Evolutionary conservation across 495 filamentous ascomycete genomes (phyloP), one percentile per base, ranked within the genome.

Genomic region (Sordaria brevicollis): DNA sequence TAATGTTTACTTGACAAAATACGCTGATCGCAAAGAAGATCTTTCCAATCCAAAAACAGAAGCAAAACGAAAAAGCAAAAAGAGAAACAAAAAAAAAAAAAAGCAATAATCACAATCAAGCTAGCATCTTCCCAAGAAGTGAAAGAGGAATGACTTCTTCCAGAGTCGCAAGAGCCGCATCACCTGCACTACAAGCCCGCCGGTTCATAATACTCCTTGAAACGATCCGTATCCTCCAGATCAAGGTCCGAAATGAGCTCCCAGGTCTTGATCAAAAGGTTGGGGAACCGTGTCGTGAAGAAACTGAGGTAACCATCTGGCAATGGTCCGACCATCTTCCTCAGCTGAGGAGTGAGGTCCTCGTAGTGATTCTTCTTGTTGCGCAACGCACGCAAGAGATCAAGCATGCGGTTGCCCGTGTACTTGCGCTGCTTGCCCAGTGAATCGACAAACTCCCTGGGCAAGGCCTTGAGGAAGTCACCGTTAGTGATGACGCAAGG

Each of bases 281-380:
- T 90, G 29, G 94, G 93, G 76, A 98, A 98, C 67, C 87, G 83
- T 33, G 78, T 78, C 0, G 91, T 90, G 91, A 95, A 99, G 79
- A 96, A 98, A 10, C 83, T 84, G 43, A 97, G 79, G 76, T 97
- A 99, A 0, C 93, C 93, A 29, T 92, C 91, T 0, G 94, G 92
- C 73, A 97, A 76, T 5, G 89, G 81, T 1, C 93, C 94, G 68
- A 97, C 92, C 73, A 89, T 85, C 74, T 87, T 84, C 82, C 93
- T 93, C 70, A 96, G 86, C 57, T 88, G 77, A 10, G 92, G 90
- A 10, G 91, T 87, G 87, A 99, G 89, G 72, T 97, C 91, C 71
- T 97, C 91, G 79, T 94, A 96, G 79, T 98, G 94, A 71, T 95
- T 92, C 71, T 90, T 89, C 85, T 99, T 99, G 78, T 99, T 99